Evolutionary conservation across 345 rosid species (phyloP).

Genomic region (Bruguiera parviflora): DNA sequence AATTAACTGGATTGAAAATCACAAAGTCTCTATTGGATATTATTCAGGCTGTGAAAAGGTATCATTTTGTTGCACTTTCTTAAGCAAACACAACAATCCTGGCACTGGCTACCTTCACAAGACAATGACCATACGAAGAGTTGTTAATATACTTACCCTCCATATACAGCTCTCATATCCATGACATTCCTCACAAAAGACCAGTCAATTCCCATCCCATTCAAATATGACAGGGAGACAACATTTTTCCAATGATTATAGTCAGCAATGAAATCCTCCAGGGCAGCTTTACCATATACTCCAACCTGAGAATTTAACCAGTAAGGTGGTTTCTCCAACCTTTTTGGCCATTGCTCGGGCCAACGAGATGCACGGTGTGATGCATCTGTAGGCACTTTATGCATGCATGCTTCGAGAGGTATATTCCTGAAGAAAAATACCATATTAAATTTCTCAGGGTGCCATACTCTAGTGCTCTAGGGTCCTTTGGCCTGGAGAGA

Average conservation of each 20-base stretch:
- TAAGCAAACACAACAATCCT: background rate
- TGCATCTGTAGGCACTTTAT: conserved; percentile 51
- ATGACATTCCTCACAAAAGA: conserved; percentile 71
- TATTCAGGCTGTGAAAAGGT: conserved; percentile 2
- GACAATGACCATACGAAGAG: background rate
- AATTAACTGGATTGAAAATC: background rate
- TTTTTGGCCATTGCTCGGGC: conserved; percentile 71
- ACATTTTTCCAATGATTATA: conserved; percentile 64
- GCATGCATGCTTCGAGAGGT: conserved; percentile 77
- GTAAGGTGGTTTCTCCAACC: conserved; percentile 63
- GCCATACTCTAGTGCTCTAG: background rate
- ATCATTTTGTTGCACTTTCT: background rate
- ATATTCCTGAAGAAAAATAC: conserved; percentile 51
- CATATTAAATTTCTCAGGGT: too few relatives aligned
- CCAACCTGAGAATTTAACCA: conserved; percentile 64
- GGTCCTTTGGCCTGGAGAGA: background rate
- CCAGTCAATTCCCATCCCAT: conserved; percentile 61
- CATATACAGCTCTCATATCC: conserved; percentile 95
- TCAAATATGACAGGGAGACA: conserved; percentile 53
- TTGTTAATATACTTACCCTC: conserved; percentile 58
- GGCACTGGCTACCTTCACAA: background rate
- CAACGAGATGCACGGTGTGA: conserved; percentile 61
- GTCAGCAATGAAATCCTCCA: conserved; percentile 59
- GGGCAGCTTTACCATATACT: conserved; percentile 66
- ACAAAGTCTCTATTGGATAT: background rate